Conservation (phyloP, 345 rosid species). For the Capsella bursapastoris region DNA sequence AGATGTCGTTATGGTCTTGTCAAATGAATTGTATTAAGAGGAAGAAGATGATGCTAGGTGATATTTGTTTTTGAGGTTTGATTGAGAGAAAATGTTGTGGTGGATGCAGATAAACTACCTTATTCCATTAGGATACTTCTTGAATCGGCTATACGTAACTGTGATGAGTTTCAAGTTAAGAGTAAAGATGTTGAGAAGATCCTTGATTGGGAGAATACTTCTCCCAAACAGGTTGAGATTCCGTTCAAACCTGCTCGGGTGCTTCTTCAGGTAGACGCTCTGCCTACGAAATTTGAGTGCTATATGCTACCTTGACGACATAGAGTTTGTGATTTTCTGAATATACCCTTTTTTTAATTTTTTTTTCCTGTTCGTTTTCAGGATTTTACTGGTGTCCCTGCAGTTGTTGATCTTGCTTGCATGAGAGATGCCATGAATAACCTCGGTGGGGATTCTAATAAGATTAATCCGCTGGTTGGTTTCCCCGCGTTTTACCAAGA, state of each 20-base stretch:
- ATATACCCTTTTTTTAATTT: not conserved
- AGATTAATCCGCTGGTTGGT: slow-evolving; percentile 4
- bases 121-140: slow-evolving; percentile 14
- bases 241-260: slow-evolving; percentile 4
- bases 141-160: slow-evolving; percentile 1
- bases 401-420: slow-evolving; percentile 5
- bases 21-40: not conserved
- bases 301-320: not conserved
- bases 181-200: slow-evolving; percentile 9
- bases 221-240: slow-evolving; percentile 4
- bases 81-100: not conserved
- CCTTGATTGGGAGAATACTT: slow-evolving; percentile 5
- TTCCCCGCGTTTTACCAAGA: not conserved
- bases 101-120: slow-evolving; percentile 8
- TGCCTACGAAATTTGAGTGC: not conserved
- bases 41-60: not conserved
- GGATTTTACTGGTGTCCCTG: slow-evolving; percentile 5
- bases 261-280: not conserved
- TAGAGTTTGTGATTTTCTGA: not conserved
- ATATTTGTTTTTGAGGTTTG: not conserved
- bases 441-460: slow-evolving; percentile 8
- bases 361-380: not conserved
- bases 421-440: slow-evolving; percentile 5
- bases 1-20: not conserved
- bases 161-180: slow-evolving; percentile 12